Evolutionary conservation across 345 rosid genomes (phyloP), one percentile per base, ranked within the genome.

Genomic region (Linum trigynum): DNA sequence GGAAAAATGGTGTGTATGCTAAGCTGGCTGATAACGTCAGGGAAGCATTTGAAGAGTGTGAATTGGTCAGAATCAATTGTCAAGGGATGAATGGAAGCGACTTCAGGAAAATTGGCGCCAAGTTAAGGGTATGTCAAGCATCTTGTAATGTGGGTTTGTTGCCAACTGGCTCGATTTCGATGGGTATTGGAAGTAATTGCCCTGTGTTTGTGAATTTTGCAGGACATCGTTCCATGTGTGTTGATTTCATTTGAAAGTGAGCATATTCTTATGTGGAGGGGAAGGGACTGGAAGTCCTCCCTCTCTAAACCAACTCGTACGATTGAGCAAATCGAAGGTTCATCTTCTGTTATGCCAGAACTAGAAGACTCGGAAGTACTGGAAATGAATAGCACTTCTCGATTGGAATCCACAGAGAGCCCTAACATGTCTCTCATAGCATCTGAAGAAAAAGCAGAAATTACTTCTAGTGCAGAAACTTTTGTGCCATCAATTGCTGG

Each of bases 41-140:
- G 72, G 97, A 88, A 78, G 97, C 98, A 65, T 92, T 90, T 84
- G 91, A 90, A 78, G 94, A 75, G 77, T 92, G 98, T 76, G 96
- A 90, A 68, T 78, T 92, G 81, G 89, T 85, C 70, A 81, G 85
- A 61, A 84, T 90, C 63, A 77, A 86, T 70, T 92, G 98, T 76
- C 85, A 82, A 74, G 92, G 94, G 51, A 32, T 92, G 70, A 86
- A 84, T 62, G 84, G 77, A 50, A 90, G 97, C 67, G 98, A 92
- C 74, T 90, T 75, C 70, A 68, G 74, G 65, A 92, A 81, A 82
- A 83, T 92, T 3, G 98, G 98, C 48, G 98, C 92, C 53, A 92
- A 90, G 80, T 96, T 92, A 67, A 86, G 79, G 97, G 97, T 92
- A 48, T 63, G 75, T 38, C 10, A 50, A 71, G 2, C 8, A 41